These are phyloP conservation scores for Kodamaea hsintzibuensis DNA, from an alignment of 805 yeast genomes.

Conservation along the genomic window DNA sequence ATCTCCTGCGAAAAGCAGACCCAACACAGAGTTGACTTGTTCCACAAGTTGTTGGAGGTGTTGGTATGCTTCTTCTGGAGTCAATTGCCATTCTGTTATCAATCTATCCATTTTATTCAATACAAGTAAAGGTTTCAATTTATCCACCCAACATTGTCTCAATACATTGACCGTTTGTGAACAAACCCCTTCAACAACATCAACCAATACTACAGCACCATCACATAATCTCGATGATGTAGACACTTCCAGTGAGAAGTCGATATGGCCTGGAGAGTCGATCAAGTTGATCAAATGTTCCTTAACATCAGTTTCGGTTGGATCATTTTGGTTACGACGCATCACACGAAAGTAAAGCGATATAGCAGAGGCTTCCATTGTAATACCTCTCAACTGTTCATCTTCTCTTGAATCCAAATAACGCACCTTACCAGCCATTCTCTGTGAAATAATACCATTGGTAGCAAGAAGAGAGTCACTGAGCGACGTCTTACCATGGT, in stretches of 20 bases:
- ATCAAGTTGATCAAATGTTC: constrained; percentile 89
- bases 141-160: constrained; percentile 94
- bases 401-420: constrained; percentile 93
- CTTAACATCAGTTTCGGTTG: constrained; percentile 41
- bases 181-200: constrained; percentile 97
- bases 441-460: constrained; percentile 92
- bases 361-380: constrained; percentile 96
- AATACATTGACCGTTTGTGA: constrained; percentile 95
- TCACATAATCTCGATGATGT: constrained; percentile 95
- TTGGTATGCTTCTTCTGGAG: constrained; percentile 81
- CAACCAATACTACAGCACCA: constrained; percentile 93
- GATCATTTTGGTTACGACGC: constrained; percentile 30
- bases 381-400: constrained; percentile 93
- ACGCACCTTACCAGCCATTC: constrained; percentile 93
- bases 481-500: constrained; percentile 95
- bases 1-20: constrained; percentile 90
- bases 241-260: constrained; percentile 93
- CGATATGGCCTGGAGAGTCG: constrained; percentile 99
- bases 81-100: constrained; percentile 74
- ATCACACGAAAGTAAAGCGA: constrained; percentile 84
- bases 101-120: constrained; percentile 89
- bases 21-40: constrained; percentile 93
- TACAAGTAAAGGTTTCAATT: constrained; percentile 82
- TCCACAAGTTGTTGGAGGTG: constrained; percentile 81
- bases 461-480: constrained; percentile 92